Percentiles rank a stretch among this genome's conserved stretches.
Evolutionary conservation across 805 yeast genomes (phyloP).

Genomic region (Metschnikowia proteae): DNA sequence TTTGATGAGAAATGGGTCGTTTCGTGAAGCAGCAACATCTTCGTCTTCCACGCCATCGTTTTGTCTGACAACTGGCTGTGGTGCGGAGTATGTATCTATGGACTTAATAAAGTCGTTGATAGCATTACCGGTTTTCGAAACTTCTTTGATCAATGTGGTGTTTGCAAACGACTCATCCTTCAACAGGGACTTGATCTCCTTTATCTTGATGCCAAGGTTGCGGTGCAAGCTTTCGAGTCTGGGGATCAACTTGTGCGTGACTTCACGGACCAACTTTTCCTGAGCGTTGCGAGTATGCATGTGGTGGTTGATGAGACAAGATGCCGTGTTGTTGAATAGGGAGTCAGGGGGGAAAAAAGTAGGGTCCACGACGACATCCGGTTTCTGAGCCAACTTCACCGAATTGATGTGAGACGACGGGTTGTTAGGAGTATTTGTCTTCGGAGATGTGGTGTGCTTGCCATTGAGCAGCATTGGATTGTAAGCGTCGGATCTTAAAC

Average conservation of each 20-base stretch:
- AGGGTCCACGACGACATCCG: conserved; percentile 22
- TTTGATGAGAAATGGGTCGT: conserved; percentile 42
- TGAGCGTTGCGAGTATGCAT: conserved; percentile 24
- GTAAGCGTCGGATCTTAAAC: conserved; percentile 9
- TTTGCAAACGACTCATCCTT: conserved; percentile 42
- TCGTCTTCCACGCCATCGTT: conserved; percentile 21
- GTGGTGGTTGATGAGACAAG: conserved; percentile 35
- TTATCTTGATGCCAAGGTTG: conserved; percentile 36
- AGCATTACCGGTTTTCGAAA: conserved; percentile 58
- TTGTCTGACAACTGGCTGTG: conserved; percentile 31
- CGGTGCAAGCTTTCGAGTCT: conserved; percentile 33
- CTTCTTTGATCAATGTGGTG: conserved; percentile 33
- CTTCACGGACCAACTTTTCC: conserved; percentile 29
- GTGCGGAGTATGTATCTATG: conserved; percentile 30
- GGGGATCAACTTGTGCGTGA: conserved; percentile 32
- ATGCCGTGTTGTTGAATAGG: conserved; percentile 27
- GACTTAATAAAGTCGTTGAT: conserved; percentile 34
- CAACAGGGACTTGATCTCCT: conserved; percentile 38
- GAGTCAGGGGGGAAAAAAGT: conserved; percentile 25
- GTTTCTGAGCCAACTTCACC: conserved; percentile 17
- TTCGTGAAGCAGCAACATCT: conserved; percentile 26
- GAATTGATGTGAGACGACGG: conserved; percentile 9
- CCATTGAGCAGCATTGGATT: background rate
- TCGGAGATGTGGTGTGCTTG: conserved; percentile 5
- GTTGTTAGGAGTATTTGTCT: background rate